Conservation (phyloP, 164 flowering plant genomes). For the Amborella trichopoda region DNA sequence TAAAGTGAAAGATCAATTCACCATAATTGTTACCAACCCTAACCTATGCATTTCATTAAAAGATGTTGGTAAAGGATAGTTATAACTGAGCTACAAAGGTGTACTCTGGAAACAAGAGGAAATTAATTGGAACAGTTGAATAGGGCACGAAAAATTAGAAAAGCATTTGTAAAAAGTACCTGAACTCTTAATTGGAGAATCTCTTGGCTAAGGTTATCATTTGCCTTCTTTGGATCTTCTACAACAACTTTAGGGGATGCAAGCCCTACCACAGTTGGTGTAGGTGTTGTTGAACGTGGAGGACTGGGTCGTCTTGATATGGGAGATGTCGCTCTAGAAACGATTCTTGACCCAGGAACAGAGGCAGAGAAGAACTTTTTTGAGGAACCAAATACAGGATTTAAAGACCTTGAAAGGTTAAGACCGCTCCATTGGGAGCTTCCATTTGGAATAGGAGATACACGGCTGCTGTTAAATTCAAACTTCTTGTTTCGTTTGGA, state of each 20-base stretch:
- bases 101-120: no score
- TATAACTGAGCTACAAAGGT: no score
- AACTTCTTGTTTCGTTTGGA: slow-evolving; percentile 79
- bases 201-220: slow-evolving; percentile 71
- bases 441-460: slow-evolving; percentile 83
- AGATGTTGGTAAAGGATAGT: no score
- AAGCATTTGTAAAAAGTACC: slow-evolving; percentile 31
- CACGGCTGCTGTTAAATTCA: slow-evolving; percentile 86
- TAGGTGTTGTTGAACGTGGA: slow-evolving; percentile 96
- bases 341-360: slow-evolving; percentile 97
- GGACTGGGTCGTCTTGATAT: slow-evolving; percentile 91
- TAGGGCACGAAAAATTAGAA: no score
- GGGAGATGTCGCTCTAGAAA: slow-evolving; percentile 96
- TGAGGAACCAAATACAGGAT: slow-evolving; percentile 92
- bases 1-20: no score
- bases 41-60: no score
- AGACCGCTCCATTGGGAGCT: slow-evolving; percentile 80
- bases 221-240: slow-evolving; percentile 63
- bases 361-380: slow-evolving; percentile 97
- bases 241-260: slow-evolving; percentile 64
- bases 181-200: slow-evolving; percentile 69
- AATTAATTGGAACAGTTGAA: no score
- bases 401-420: slow-evolving; percentile 69
- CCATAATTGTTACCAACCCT: no score
- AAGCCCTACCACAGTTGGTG: slow-evolving; percentile 84